Evolutionary conservation across 2,329 filamentous ascomycete species (phyloP).

Genomic region (Colletotrichum phormii): DNA sequence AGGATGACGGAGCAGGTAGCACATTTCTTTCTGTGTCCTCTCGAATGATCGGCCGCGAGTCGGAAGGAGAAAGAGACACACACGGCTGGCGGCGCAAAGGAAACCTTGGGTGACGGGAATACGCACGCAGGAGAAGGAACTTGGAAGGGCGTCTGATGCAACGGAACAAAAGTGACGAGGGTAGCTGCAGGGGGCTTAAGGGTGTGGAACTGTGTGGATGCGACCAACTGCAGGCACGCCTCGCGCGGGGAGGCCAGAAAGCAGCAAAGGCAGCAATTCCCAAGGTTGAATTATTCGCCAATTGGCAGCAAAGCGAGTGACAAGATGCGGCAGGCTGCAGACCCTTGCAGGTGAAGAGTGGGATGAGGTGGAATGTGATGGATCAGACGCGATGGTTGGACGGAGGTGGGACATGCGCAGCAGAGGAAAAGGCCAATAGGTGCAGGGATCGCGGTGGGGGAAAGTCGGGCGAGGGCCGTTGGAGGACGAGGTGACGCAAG

Average conservation of each 20-base stretch:
- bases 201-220: neutral
- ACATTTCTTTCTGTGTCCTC: conserved; percentile 12
- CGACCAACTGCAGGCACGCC: neutral
- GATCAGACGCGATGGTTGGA: neutral
- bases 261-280: neutral
- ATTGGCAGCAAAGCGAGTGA: neutral
- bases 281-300: neutral
- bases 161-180: conserved; percentile 29
- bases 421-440: neutral
- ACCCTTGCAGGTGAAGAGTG: neutral
- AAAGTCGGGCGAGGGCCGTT: neutral
- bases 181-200: conserved; percentile 16
- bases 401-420: neutral
- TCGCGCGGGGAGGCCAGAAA: neutral
- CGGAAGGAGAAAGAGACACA: neutral
- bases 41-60: neutral
- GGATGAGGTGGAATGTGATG: neutral
- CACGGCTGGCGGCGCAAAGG: neutral
- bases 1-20: conserved; percentile 11
- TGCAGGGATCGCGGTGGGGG: neutral
- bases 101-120: neutral
- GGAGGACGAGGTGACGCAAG: neutral
- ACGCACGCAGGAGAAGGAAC: neutral
- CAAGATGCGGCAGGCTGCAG: neutral
- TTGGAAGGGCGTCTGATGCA: conserved; percentile 19